Base-by-base conservation (phyloP, 768 basidiomycete species). In the Leucocoprinus sp. region DNA sequence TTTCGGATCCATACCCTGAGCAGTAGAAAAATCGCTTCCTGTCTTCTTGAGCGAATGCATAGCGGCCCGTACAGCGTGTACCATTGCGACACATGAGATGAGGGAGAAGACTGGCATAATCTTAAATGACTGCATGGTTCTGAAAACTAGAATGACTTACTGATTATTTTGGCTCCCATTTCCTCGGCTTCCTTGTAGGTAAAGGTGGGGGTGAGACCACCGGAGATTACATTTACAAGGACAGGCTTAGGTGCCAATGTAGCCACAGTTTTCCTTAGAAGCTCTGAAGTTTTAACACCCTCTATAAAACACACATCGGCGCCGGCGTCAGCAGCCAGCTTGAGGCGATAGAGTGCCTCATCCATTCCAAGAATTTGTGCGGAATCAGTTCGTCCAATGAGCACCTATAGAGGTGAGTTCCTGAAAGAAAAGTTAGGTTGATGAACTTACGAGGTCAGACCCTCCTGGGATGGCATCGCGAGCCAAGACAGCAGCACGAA, bases 241-340 rank as follows among this genome's bases (percentile, higher is more conserved):
- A 84, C 82, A 1, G 84, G 84, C 53, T 81, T 85, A 4, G 84
- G 84, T 5, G 79, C 75, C 24, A 87, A 62, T 2, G 78, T 80
- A 15, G 70, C 69, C 34, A 87, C 78, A 14, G 84, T 84, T 0
- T 66, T 64, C 46, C 71, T 68, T 18, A 85, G 68, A 15, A 82
- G 72, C 34, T 82, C 76, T 34, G 76, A 70, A 2, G 75, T 82
- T 61, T 77, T 78, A 28, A 86, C 82, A 28, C 84, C 84, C 58
- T 86, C 84, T 23, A 85, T 84, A 63, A 87, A 88, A 60, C 82
- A 85, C 7, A 83, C 82, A 55, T 87, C 84, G 0, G 84, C 84
- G 22, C 84, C 84, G 7, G 75, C 80, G 43, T 79, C 80, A 0
- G 81, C 73, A 4, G 84, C 84, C 18, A 85, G 69, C 58, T 80